Evolutionary conservation across 1,139 yeast genomes (phyloP), one percentile per base, ranked within the genome.

Genomic region (Wickerhamomyces sp.): DNA sequence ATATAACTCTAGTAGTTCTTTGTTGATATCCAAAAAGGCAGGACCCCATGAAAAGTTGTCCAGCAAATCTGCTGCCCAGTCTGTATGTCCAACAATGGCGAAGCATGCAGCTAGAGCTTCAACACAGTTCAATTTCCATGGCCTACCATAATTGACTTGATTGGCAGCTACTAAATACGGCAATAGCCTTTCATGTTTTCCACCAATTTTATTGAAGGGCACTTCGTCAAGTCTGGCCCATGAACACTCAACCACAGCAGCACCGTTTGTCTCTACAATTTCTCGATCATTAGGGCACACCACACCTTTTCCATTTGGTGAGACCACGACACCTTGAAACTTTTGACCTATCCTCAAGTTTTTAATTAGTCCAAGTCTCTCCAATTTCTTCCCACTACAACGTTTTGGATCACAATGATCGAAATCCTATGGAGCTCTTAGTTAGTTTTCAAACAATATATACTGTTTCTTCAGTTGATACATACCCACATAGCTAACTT

Each of bases 331-430:
- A 8, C 98, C 99, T 44, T 73, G 79, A 56, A 87, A 92, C 63
- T 89, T 92, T 56, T 90, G 97, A 0, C 98, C 98, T 13, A 92
- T 77, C 45, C 95, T 67, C 45, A 94, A 61, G 44, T 78, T 77
- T 46, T 79, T 78, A 37, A 94, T 89, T 25, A 88, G 64, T 0
- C 98, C 98, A 28, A 92, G 63, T 41, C 98, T 70, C 58, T 88
- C 96, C 28, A 92, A 70, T 59, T 90, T 92, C 66, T 92, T 92
- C 19, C 98, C 99, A 48, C 95, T 84, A 58, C 99, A 92, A 58
- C 97, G 73, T 59, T 94, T 94, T 3, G 99, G 99, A 63, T 92
- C 98, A 65, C 99, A 92, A 60, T 92, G 99, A 53, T 90, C 96
- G 58, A 94, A 92, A 63, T 92, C 92, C 49, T 42, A 9, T 7